A percentile compares a stretch with the other conserved stretches of the same genome.
phyloP scores from a whole-genome alignment of 345 rosid species.

The Eucalyptus caleyi region DNA sequence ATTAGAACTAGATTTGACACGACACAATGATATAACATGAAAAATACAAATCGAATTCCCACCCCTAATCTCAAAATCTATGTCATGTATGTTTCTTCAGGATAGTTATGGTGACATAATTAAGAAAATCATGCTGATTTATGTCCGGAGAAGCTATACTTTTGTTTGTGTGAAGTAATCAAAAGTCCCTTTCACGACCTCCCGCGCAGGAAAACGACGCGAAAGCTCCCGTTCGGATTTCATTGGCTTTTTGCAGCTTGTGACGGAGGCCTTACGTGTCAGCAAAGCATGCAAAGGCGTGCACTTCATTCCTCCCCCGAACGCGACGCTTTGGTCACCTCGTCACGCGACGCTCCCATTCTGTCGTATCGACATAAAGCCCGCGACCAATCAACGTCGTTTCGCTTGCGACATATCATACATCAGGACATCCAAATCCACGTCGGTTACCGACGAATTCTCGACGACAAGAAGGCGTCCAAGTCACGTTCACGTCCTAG shows the following conservation, averaged over 20 bases:
- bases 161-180: background rate
- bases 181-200: background rate
- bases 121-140: background rate
- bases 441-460: background rate
- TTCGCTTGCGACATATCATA: background rate
- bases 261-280: background rate
- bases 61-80: background rate
- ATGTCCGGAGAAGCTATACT: background rate
- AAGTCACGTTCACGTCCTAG: background rate
- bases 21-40: rapidly evolving
- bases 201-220: background rate
- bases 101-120: background rate
- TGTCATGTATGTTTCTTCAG: background rate
- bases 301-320: background rate
- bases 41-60: background rate
- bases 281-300: background rate
- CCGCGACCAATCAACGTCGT: background rate
- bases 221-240: background rate
- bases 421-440: background rate
- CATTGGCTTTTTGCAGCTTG: background rate
- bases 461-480: background rate
- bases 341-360: background rate
- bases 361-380: background rate
- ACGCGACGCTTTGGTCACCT: background rate
- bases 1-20: background rate